phyloP scores from a whole-genome alignment of 73 alveolate species.

The Paramecium sonneborni region DNA sequence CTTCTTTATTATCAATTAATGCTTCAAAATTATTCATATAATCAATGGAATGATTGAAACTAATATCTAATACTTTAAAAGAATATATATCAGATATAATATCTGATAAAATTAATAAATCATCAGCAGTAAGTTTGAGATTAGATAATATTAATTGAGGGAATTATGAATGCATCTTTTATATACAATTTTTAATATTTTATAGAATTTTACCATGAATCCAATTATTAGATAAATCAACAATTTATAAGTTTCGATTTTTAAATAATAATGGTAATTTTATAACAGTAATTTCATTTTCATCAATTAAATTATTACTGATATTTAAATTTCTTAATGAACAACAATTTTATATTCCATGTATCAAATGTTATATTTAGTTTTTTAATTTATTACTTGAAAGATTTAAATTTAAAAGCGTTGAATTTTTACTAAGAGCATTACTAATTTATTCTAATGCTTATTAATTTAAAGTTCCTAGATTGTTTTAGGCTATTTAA shows the following conservation, averaged over 20 bases:
- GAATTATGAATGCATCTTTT: background rate
- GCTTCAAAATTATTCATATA: background rate
- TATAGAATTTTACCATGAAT: background rate
- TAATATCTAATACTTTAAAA: background rate
- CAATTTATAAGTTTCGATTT: background rate
- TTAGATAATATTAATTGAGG: background rate
- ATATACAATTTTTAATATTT: background rate
- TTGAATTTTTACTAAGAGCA: background rate
- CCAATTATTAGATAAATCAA: background rate
- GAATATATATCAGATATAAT: background rate
- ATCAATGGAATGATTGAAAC: background rate
- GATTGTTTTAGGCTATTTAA: background rate
- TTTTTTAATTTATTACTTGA: slow-evolving; percentile 17
- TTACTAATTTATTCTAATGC: background rate
- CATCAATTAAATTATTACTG: background rate
- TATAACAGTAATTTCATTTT: background rate
- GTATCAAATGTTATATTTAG: background rate
- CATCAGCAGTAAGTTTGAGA: slow-evolving; percentile 29
- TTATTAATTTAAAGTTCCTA: background rate
- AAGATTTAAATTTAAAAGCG: background rate
- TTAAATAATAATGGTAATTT: background rate
- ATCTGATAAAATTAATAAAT: background rate
- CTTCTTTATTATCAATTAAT: background rate
- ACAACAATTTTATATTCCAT: slow-evolving; percentile 30
- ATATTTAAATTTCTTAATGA: background rate